These are phyloP conservation scores for Tetrapisispora fleetii DNA, from an alignment of 805 yeast genomes.

Conservation along the genomic window DNA sequence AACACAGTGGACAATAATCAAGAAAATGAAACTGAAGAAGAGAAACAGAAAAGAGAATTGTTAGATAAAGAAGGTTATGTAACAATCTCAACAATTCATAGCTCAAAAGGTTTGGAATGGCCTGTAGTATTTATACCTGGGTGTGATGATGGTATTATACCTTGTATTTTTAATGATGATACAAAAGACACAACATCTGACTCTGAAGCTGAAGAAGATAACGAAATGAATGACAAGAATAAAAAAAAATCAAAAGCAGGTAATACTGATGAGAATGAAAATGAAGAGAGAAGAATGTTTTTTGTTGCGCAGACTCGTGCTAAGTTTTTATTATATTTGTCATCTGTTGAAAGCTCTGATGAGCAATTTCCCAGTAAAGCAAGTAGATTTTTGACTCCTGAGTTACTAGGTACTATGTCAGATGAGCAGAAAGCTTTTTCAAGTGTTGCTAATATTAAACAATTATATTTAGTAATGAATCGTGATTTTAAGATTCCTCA, in stretches of 20 bases:
- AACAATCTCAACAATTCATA: constrained; percentile 75
- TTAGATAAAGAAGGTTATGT: constrained; percentile 29
- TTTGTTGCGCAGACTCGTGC: constrained; percentile 90
- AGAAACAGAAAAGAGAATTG: constrained; percentile 7
- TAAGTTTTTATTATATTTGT: constrained; percentile 42
- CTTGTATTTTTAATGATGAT: constrained; percentile 38
- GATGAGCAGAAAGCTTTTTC: constrained; percentile 23
- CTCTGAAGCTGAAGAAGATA: constrained; percentile 9
- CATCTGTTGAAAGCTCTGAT: constrained; percentile 18
- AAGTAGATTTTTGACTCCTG: constrained; percentile 25
- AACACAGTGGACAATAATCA: constrained; percentile 13
- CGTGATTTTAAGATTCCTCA: not conserved
- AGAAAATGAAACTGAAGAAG: constrained; percentile 9
- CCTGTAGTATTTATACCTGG: constrained; percentile 81
- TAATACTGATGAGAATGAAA: constrained; percentile 23
- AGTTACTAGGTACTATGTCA: constrained; percentile 18
- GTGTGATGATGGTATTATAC: constrained; percentile 54
- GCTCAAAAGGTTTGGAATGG: constrained; percentile 94
- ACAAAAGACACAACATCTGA: constrained; percentile 7
- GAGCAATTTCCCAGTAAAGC: constrained; percentile 19
- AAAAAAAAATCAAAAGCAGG: constrained; percentile 7
- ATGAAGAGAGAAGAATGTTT: constrained; percentile 77
- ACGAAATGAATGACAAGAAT: constrained; percentile 1
- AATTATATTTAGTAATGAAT: constrained; percentile 14
- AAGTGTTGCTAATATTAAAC: constrained; percentile 11